Base-by-base conservation (phyloP, 768 basidiomycete genomes). In the Mycena amicta region DNA sequence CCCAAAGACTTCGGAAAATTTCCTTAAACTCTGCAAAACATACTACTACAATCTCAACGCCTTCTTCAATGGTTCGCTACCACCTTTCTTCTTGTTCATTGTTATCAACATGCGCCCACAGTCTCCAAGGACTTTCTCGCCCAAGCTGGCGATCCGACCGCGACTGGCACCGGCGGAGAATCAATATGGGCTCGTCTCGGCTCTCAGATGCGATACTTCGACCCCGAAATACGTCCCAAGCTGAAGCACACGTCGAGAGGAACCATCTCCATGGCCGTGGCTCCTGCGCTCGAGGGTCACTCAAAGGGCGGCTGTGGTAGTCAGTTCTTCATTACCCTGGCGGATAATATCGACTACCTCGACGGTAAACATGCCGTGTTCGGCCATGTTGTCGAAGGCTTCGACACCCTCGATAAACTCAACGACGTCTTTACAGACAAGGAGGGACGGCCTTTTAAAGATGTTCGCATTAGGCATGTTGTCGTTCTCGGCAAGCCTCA, bases 71-170 rank as follows among this genome's bases (percentile, higher is more conserved):
- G 94, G 95, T 18, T 45, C 5, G 18, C 8, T 45, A 52, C 45
- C 33, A n/a, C 26, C 27, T 31, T 31, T 16, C 39, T 27, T 15
- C 27, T 43, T 33, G n/a, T n/a, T n/a, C n/a, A n/a, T n/a, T n/a
- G n/a, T n/a, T n/a, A n/a, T n/a, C n/a, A n/a, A n/a, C n/a, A 51
- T n/a, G 43, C 43, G 43, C 20, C 39, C 40, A 25, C 60, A 97
- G 95, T 99, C 8, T 95, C 95, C 37, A 97, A 96, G 74, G 94
- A 98, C 70, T 99, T 99, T 65, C 83, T 99, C 52, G 95, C 95
- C 12, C 97, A 98, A 73, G 82, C 85, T 1, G 97, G 97, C n/a
- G 97, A 99, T 67, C 97, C 96, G 5, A 89, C 92, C 18, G 96
- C 95, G 5, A 91, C 92, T 1, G 96, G 97, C 20, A 93, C 87